phyloP scores from a whole-genome alignment of 345 rosid genomes.

The Bretschneidera sinensis region DNA sequence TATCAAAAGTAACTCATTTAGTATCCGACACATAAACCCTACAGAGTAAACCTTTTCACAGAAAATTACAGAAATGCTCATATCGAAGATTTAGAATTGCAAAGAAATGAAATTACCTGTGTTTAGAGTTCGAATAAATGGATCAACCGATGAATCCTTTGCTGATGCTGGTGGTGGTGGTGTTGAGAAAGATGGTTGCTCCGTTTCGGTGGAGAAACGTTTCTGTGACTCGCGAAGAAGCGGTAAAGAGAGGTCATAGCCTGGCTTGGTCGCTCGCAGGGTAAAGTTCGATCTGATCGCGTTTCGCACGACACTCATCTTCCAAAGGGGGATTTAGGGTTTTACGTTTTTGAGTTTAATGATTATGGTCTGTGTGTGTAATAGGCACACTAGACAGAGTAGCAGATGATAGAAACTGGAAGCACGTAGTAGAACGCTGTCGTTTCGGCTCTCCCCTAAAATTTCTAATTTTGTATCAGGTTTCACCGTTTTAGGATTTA shows the following conservation, averaged over 20 bases:
- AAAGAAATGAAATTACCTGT: conserved; percentile 11
- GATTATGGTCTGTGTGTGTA: no score
- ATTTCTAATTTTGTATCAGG: no score
- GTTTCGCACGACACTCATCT: conserved; percentile 38
- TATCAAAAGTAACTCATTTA: no score
- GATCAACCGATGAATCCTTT: conserved; percentile 26
- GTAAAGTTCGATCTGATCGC: conserved; percentile 27
- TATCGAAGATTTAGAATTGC: no score
- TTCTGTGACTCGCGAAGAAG: conserved; percentile 31
- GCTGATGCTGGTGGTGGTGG: conserved; percentile 27
- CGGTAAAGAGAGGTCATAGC: conserved; percentile 15
- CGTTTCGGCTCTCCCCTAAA: no score
- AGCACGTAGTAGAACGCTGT: no score
- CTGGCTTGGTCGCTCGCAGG: conserved; percentile 16
- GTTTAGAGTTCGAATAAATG: conserved; percentile 20
- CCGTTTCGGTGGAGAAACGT: conserved; percentile 48
- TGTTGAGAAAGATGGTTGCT: conserved; percentile 33
- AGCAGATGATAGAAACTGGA: no score
- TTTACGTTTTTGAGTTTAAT: no score
- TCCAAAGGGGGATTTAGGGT: conserved; percentile 25
- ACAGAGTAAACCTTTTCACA: conserved; percentile 14
- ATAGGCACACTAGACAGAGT: no score
- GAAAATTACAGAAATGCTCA: no score
- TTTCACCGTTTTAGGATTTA: no score
- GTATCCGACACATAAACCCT: not conserved